Conservation (phyloP, 257 asterid genomes). For the Paulownia fortunei region DNA sequence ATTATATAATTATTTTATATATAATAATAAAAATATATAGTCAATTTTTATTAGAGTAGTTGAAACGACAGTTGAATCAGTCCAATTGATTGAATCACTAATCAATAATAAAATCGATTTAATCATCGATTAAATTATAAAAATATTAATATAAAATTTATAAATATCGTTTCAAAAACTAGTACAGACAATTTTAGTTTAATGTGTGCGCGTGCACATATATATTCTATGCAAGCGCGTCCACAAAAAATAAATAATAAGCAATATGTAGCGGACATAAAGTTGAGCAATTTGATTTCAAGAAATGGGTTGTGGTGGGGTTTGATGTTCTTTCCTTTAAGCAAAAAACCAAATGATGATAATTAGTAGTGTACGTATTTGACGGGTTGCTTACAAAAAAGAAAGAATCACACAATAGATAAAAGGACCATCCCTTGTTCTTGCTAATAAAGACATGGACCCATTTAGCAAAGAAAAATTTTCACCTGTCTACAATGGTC, state of each 20-base stretch:
- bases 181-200: no score
- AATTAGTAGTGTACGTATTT: slow-evolving; percentile 48
- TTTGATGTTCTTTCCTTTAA: slow-evolving; percentile 37
- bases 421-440: slow-evolving; percentile 51
- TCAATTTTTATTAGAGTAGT: no score
- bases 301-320: slow-evolving; percentile 43
- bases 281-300: slow-evolving; percentile 35
- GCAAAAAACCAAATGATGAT: slow-evolving; percentile 39
- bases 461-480: slow-evolving; percentile 43
- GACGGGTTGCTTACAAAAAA: slow-evolving; percentile 51
- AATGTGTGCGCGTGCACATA: no score
- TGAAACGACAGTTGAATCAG: no score
- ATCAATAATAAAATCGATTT: no score
- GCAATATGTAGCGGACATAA: slow-evolving; percentile 25
- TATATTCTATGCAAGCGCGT: slow-evolving; percentile 8
- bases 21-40: no score
- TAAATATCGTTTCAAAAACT: no score
- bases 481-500: slow-evolving; percentile 31
- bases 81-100: no score
- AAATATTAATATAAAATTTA: no score
- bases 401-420: slow-evolving; percentile 56
- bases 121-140: no score
- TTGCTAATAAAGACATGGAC: slow-evolving; percentile 63
- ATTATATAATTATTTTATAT: no score
- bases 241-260: no score